Evolutionary conservation across 495 filamentous ascomycete species (phyloP).

Genomic region (Venustampulla echinocandica): DNA sequence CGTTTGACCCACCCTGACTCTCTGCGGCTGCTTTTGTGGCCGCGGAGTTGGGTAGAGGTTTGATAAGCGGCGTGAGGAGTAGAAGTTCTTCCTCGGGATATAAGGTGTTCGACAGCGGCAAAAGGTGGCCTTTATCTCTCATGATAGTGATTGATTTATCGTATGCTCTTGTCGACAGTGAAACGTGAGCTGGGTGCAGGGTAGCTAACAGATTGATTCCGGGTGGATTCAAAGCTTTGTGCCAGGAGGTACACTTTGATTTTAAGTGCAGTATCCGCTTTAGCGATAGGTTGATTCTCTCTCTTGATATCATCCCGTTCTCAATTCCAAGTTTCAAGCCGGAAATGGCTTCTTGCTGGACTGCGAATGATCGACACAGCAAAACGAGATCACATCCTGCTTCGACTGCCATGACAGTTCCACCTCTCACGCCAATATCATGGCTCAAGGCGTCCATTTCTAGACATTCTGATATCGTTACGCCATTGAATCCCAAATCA

Average conservation of each 20-base stretch:
- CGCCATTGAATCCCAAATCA: constrained; percentile 77
- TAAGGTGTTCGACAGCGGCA: constrained; percentile 69
- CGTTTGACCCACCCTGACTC: constrained; percentile 28
- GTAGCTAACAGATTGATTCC: constrained; percentile 63
- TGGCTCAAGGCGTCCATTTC: constrained; percentile 89
- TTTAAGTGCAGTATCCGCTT: constrained; percentile 68
- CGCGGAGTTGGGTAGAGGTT: constrained; percentile 76
- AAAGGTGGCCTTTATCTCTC: constrained; percentile 66
- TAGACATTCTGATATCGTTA: constrained; percentile 89
- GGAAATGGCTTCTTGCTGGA: constrained; percentile 79
- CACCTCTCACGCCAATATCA: constrained; percentile 86
- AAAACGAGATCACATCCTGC: constrained; percentile 83
- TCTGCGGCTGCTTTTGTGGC: constrained; percentile 42
- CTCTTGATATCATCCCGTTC: constrained; percentile 69
- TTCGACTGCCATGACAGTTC: constrained; percentile 89
- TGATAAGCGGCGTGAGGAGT: constrained; percentile 74
- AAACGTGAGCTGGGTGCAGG: constrained; percentile 69
- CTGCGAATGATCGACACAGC: constrained; percentile 73
- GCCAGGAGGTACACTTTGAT: constrained; percentile 69
- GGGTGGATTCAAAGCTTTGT: constrained; percentile 70
- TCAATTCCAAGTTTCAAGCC: constrained; percentile 78
- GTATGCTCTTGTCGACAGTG: constrained; percentile 72
- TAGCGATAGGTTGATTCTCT: constrained; percentile 67
- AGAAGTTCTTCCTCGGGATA: constrained; percentile 77
- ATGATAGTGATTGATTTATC: constrained; percentile 81